A percentile compares a stretch with the other conserved stretches of the same genome.
Conservation (phyloP, 1,139 yeast species). For the Sugiyamaella paludigena region DNA sequence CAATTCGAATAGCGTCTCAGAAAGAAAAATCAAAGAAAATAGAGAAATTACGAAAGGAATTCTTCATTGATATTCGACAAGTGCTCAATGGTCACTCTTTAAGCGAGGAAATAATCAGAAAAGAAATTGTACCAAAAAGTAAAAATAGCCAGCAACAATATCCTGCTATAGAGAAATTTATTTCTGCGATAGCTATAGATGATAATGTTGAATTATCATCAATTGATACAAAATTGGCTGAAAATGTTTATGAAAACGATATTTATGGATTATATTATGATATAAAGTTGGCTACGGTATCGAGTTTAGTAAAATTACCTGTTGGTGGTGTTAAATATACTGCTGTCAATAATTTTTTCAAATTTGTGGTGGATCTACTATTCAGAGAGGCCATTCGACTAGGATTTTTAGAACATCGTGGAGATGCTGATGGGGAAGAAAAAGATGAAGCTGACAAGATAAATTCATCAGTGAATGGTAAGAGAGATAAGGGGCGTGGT, state of each 20-base stretch:
- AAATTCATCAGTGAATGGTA: slow-evolving; percentile 3
- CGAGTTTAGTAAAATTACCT: slow-evolving; percentile 47
- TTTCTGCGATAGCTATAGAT: not conserved
- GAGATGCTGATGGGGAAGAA: slow-evolving; percentile 9
- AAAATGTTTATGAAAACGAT: slow-evolving; percentile 17
- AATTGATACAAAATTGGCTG: slow-evolving; percentile 18
- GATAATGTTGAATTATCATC: slow-evolving; percentile 6
- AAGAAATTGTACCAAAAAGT: too few species aligned
- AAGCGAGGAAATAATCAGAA: too few species aligned
- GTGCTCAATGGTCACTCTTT: not conserved
- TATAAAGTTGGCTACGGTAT: slow-evolving; percentile 59
- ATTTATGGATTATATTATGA: slow-evolving; percentile 58
- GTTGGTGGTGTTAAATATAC: slow-evolving; percentile 59
- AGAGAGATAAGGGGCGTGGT: slow-evolving; percentile 25
- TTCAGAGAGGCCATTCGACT: slow-evolving; percentile 66
- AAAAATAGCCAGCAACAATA: not conserved
- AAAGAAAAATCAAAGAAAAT: not conserved
- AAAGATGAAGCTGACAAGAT: slow-evolving; percentile 16
- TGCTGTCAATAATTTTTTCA: slow-evolving; percentile 65
- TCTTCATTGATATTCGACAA: slow-evolving; percentile 2
- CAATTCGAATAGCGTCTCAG: not conserved
- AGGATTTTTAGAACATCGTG: slow-evolving; percentile 35
- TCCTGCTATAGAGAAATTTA: not conserved
- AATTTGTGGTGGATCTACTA: slow-evolving; percentile 65
- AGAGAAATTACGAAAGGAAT: slow-evolving; percentile 4